phyloP scores from a whole-genome alignment of 1,139 yeast species.

The Candida freyschussii region DNA sequence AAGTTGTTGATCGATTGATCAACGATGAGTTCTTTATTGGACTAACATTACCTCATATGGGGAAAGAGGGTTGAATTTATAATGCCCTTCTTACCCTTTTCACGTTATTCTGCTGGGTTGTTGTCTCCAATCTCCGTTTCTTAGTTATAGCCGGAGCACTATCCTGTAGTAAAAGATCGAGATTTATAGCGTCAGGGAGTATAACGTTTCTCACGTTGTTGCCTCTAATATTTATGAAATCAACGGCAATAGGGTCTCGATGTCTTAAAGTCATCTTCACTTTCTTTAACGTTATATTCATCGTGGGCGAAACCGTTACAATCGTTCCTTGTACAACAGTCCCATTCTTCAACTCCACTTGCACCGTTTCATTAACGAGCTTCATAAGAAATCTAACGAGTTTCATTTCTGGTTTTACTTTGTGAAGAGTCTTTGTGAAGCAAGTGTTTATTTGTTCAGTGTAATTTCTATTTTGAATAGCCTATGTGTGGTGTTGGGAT shows the following conservation, averaged over 20 bases:
- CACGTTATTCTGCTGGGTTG: constrained; percentile 3
- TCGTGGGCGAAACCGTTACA: constrained; percentile 81
- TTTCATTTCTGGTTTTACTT: constrained; percentile 39
- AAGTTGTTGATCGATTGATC: constrained; percentile 44
- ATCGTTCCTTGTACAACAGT: constrained; percentile 66
- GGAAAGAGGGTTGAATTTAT: constrained; percentile 6
- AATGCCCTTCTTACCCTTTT: constrained; percentile 30
- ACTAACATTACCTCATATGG: constrained; percentile 40
- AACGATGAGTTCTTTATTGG: constrained; percentile 43
- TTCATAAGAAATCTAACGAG: constrained; percentile 79
- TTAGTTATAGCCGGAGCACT: constrained; percentile 28
- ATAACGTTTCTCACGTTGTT: constrained; percentile 82
- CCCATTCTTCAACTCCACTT: constrained; percentile 91
- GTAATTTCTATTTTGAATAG: too few species aligned
- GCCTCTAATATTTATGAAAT: constrained; percentile 83
- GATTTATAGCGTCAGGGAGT: constrained; percentile 81
- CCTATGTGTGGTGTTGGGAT: too few species aligned
- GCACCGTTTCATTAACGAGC: constrained; percentile 79
- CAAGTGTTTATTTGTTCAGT: too few species aligned
- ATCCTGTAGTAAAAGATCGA: constrained; percentile 70
- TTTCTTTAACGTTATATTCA: constrained; percentile 84
- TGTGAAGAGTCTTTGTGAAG: too few species aligned
- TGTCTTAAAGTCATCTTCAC: constrained; percentile 72
- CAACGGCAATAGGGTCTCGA: constrained; percentile 69
- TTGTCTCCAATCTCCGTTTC: constrained; percentile 17